Conservation (phyloP, 805 yeast species). For the Saturnispora zaruensis region DNA sequence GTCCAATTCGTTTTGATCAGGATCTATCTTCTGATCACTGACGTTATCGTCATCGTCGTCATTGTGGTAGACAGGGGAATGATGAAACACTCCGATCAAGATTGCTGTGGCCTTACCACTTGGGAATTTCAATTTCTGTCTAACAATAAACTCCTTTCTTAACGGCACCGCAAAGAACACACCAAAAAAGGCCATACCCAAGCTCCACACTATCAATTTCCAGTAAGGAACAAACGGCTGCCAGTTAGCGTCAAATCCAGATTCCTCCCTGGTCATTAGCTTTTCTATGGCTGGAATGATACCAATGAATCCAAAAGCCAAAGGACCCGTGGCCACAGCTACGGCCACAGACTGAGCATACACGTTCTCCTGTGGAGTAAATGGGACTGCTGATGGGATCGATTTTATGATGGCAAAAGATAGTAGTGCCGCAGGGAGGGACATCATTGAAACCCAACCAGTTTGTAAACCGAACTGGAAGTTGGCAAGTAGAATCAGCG, state of each 20-base stretch:
- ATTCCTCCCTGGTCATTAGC: conserved; percentile 68
- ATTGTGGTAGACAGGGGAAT: conserved; percentile 31
- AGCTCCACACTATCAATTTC: conserved; percentile 71
- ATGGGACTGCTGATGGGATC: conserved; percentile 36
- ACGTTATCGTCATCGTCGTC: neutral
- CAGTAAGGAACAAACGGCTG: conserved; percentile 27
- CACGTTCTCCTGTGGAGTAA: conserved; percentile 90
- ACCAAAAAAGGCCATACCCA: conserved; percentile 87
- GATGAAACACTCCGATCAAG: conserved; percentile 77
- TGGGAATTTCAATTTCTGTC: conserved; percentile 84
- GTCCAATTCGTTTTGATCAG: neutral
- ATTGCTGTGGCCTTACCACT: conserved; percentile 96
- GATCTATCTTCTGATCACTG: neutral
- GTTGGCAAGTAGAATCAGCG: conserved; percentile 77
- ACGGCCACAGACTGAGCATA: conserved; percentile 88
- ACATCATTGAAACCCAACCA: conserved; percentile 99
- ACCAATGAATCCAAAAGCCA: conserved; percentile 92
- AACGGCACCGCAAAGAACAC: conserved; percentile 91
- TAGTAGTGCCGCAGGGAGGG: conserved; percentile 82
- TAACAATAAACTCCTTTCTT: conserved; percentile 77
- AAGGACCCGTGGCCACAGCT: conserved; percentile 96
- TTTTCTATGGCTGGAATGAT: conserved; percentile 94
- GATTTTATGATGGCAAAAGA: conserved; percentile 78
- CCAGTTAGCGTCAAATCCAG: conserved; percentile 45
- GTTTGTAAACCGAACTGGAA: conserved; percentile 96